Evolutionary conservation across 2,329 filamentous ascomycete species (phyloP), one percentile per base, ranked within the genome.

Genomic region (Fusarium illudens): DNA sequence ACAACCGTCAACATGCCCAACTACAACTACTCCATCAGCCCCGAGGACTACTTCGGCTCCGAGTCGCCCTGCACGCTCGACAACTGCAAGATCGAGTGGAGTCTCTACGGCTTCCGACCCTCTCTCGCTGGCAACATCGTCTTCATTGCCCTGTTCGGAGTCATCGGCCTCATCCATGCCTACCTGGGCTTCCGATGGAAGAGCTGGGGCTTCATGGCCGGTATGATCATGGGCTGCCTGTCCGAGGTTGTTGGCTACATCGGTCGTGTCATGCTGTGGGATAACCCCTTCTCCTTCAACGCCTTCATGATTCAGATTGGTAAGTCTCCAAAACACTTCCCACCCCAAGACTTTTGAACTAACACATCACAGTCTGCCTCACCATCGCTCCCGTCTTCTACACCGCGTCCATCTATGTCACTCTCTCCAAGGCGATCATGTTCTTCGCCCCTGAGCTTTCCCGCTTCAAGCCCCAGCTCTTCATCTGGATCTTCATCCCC

Each of bases 281-380:
- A 83, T 44, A 86, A 91, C 70, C 87, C 88, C 0, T 91, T 89
- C 72, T 80, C 75, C 49, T 84, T 89, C 73, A 73, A 74, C 12
- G 87, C 83, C 8, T 92, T 92, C 74, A 83, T 91, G 74, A 83
- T 90, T n/a, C 87, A 92, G 73, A 90, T 90, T 66, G 80, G 85
- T 86, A 73, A 49, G 82, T 76, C 17, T 48, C 8, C 20, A 11
- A 32, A 25, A n/a, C 13, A 11, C 22, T 15, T 25, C 15, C 20
- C 11, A 29, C 19, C 32, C 11, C 9, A 2, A 32, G 17, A 2
- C 5, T 42, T n/a, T n/a, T 22, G 57, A 49, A 55, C 67, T 58
- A 46, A 62, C 19, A 17, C 22, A 0, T 19, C 22, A 20, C 51
- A 87, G 84, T 75, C 63, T 89, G 86, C 76, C 81, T 91, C 52